These are phyloP conservation scores for Fusarium sp. DNA, from an alignment of 2,329 filamentous ascomycete genomes.

Conservation along the genomic window DNA sequence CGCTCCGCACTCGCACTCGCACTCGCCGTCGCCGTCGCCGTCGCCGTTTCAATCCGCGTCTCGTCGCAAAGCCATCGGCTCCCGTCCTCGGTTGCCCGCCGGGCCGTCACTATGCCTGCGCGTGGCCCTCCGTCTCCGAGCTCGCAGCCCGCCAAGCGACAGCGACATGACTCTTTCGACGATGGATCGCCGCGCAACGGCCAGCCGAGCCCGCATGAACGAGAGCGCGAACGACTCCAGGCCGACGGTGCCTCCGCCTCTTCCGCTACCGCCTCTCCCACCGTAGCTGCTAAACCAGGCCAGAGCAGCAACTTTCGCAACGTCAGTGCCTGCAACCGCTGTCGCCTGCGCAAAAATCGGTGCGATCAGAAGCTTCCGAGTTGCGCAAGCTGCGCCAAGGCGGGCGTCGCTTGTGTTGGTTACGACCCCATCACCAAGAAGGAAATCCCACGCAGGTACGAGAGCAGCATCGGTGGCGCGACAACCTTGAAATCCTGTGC, in stretches of 20 bases:
- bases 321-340: constrained; percentile 94
- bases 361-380: constrained; percentile 94
- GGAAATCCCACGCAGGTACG: constrained; percentile 90
- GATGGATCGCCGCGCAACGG: constrained; percentile 54
- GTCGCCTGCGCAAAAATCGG: constrained; percentile 89
- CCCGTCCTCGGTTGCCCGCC: constrained; percentile 40
- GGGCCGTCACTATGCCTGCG: constrained; percentile 49
- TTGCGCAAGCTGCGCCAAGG: constrained; percentile 92
- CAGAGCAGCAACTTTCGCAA: constrained; percentile 79
- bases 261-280: constrained; percentile 41
- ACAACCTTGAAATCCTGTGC: background rate
- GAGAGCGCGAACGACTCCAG: constrained; percentile 39
- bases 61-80: constrained; percentile 34
- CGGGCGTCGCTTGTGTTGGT: constrained; percentile 88
- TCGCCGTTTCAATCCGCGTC: constrained; percentile 8
- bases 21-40: background rate
- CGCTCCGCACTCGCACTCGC: constrained; percentile 6
- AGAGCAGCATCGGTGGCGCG: constrained; percentile 44
- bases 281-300: constrained; percentile 54
- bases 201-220: constrained; percentile 40
- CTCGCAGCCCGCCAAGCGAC: constrained; percentile 65
- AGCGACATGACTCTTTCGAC: constrained; percentile 62
- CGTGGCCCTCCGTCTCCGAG: constrained; percentile 63
- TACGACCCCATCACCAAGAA: constrained; percentile 97
- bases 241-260: constrained; percentile 47